phyloP scores from a whole-genome alignment of 2,329 filamentous ascomycete genomes.

The Fusarium keratoplasticum region DNA sequence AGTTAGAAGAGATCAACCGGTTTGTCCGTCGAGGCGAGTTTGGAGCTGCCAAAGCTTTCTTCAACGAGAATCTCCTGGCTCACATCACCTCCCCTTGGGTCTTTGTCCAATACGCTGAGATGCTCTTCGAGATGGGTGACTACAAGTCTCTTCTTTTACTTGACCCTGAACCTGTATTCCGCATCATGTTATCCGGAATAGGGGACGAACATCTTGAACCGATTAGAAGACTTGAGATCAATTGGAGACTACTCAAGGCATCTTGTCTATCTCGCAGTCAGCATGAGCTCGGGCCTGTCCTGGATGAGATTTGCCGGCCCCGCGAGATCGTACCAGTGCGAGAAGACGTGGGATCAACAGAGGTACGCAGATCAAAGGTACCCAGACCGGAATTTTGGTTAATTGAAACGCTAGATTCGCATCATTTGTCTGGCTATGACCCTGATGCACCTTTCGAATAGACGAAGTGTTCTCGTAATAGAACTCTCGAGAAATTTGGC shows the following conservation, averaged over 20 bases:
- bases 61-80: background rate
- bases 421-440: background rate
- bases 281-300: background rate
- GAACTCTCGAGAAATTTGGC: background rate
- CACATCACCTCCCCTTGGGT: background rate
- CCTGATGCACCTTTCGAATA: background rate
- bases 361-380: background rate
- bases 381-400: fast-evolving
- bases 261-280: background rate
- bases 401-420: background rate
- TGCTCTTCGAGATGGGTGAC: background rate
- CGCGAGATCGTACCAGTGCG: background rate
- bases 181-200: no score
- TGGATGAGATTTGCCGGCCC: background rate
- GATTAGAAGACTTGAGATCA: background rate
- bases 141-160: background rate
- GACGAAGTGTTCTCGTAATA: fast-evolving
- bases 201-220: no score
- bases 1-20: background rate
- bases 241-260: background rate
- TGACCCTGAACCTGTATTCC: background rate
- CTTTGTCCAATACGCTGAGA: background rate
- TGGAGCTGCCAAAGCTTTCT: background rate
- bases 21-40: background rate
- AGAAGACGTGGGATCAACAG: background rate